Conservation (phyloP, 2,329 filamentous ascomycete genomes). For the Monilinia laxa region DNA sequence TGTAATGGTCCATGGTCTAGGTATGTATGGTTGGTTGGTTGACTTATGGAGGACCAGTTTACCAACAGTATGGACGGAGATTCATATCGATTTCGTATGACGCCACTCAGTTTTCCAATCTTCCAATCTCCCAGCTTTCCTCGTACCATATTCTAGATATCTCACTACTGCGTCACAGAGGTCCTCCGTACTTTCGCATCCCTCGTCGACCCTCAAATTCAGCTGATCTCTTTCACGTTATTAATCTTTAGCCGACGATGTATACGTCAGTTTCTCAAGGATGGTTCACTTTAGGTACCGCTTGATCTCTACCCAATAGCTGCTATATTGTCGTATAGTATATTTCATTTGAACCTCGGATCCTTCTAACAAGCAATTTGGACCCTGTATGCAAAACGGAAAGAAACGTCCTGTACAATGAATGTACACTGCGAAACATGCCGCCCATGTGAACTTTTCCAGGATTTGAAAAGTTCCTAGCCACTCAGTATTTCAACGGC, state of each 20-base stretch:
- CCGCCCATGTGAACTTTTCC: conserved; percentile 1
- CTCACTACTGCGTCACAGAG: background rate
- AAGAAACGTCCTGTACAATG: background rate
- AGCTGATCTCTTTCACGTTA: background rate
- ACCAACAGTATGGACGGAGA: conserved; percentile 1
- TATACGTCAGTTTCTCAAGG: conserved; percentile 6
- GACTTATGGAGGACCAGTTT: background rate
- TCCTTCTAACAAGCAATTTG: background rate
- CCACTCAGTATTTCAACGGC: conserved; percentile 5
- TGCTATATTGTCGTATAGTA: background rate
- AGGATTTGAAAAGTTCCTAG: background rate
- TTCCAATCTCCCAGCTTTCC: background rate
- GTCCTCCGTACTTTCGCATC: background rate
- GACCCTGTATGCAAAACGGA: background rate
- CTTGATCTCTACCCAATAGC: background rate
- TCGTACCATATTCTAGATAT: background rate
- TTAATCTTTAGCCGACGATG: background rate
- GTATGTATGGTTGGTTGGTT: background rate
- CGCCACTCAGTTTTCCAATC: background rate
- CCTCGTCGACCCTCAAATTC: background rate
- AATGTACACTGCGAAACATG: background rate
- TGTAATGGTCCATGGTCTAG: background rate
- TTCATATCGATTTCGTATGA: background rate
- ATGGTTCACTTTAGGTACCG: background rate
- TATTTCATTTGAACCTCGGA: background rate